phyloP scores from a whole-genome alignment of 805 yeast genomes.

The Cyberlindnera japonica region DNA sequence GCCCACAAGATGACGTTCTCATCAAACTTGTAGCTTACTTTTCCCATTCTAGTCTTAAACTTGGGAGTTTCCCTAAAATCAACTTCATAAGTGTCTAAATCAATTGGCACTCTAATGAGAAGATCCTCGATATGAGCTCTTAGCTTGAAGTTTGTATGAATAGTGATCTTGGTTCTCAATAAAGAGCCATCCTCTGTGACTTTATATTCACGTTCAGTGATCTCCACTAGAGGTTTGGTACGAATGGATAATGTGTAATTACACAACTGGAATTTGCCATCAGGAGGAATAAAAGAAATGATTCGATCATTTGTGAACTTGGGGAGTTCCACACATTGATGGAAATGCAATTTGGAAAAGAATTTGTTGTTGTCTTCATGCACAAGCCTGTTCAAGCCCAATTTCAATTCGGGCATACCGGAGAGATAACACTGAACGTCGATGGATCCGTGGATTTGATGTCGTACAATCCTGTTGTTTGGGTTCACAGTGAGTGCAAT shows the following conservation, averaged over 20 bases:
- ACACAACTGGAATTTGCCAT: slow-evolving; percentile 70
- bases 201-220: slow-evolving; percentile 10
- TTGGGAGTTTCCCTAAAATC: slow-evolving; percentile 51
- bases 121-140: slow-evolving; percentile 59
- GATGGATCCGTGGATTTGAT: slow-evolving; percentile 69
- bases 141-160: slow-evolving; percentile 59
- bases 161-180: slow-evolving; percentile 18
- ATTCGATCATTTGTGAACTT: slow-evolving; percentile 46
- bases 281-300: slow-evolving; percentile 84
- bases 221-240: slow-evolving; percentile 23
- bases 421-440: slow-evolving; percentile 72
- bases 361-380: slow-evolving; percentile 24
- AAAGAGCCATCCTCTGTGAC: neutral
- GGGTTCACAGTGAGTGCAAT: slow-evolving; percentile 65
- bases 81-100: slow-evolving; percentile 34
- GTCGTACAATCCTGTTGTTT: slow-evolving; percentile 53
- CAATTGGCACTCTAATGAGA: slow-evolving; percentile 60
- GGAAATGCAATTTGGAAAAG: slow-evolving; percentile 72
- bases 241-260: slow-evolving; percentile 39
- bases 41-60: slow-evolving; percentile 70
- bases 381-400: slow-evolving; percentile 68
- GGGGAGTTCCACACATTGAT: slow-evolving; percentile 80
- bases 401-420: slow-evolving; percentile 83
- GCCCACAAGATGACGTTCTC: slow-evolving; percentile 70
- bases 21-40: slow-evolving; percentile 68